Evolutionary conservation across 352 stramenopile species (phyloP).

Genomic region (Pythium phragmiticola): DNA sequence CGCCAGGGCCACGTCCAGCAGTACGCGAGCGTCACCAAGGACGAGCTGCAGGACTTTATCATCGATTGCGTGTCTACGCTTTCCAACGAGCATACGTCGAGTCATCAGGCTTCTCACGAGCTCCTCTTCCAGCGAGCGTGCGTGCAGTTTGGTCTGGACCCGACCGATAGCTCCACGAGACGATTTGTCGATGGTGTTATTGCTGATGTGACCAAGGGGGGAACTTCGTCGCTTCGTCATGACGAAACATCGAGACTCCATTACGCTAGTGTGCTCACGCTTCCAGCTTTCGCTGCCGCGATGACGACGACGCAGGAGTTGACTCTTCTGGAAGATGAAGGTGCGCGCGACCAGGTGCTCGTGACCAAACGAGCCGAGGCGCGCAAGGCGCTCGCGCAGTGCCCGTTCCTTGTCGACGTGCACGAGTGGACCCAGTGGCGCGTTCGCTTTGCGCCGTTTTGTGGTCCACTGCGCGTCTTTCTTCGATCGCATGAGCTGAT

Average conservation of each 20-base stretch:
- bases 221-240: not conserved
- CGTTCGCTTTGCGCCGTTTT: constrained; percentile 46
- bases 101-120: not conserved
- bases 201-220: not conserved
- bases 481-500: constrained; percentile 83
- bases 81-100: not conserved
- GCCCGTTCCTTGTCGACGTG: constrained; percentile 67
- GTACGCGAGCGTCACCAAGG: not conserved
- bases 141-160: constrained; percentile 20
- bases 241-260: constrained; percentile 14
- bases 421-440: constrained; percentile 28
- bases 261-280: constrained; percentile 10
- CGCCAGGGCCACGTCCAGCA: not conserved
- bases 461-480: constrained; percentile 63
- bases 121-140: constrained; percentile 9
- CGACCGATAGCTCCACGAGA: constrained; percentile 2
- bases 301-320: constrained; percentile 6
- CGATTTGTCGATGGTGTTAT: constrained; percentile 7
- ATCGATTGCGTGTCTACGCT: constrained; percentile 2
- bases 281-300: constrained; percentile 4
- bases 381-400: constrained; percentile 41
- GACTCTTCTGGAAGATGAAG: constrained; percentile 13
- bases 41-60: constrained; percentile 19
- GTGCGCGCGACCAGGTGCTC: constrained; percentile 40
- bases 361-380: constrained; percentile 42